A percentile compares a stretch with the other conserved stretches of the same genome.
phyloP scores from a whole-genome alignment of 257 asterid genomes.

The Asclepias syriaca region DNA sequence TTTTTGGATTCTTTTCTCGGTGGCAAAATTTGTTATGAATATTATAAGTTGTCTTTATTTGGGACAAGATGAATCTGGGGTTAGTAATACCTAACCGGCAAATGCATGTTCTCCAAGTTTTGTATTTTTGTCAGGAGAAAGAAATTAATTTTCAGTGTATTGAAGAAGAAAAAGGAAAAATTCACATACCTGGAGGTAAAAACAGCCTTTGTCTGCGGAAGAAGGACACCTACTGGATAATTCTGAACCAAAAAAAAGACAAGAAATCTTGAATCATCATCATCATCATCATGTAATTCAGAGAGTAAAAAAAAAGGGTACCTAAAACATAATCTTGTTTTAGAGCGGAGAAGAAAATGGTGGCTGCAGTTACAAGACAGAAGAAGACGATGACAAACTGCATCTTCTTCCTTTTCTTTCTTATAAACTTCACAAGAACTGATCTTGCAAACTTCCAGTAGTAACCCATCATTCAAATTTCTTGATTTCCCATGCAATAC shows the following conservation, averaged over 20 bases:
- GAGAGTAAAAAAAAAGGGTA: not conserved
- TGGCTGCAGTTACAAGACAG: constrained; percentile 6
- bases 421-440: constrained; percentile 1
- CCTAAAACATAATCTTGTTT: constrained; percentile 18
- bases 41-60: not conserved
- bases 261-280: not conserved
- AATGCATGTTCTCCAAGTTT: constrained; percentile 4
- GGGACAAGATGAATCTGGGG: not conserved
- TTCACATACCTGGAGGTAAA: constrained; percentile 30
- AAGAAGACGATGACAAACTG: constrained; percentile 13
- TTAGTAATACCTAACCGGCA: not conserved
- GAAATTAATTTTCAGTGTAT: not conserved
- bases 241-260: constrained; percentile 18
- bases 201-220: constrained; percentile 10
- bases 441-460: constrained; percentile 14
- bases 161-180: not conserved
- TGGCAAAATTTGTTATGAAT: no score
- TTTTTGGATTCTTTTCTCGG: no score
- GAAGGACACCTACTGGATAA: constrained; percentile 6
- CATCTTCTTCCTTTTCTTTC: constrained; percentile 10
- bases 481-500: constrained; percentile 19
- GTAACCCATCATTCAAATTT: constrained; percentile 19
- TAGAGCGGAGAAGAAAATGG: not conserved
- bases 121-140: not conserved
- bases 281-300: not conserved